Evolutionary conservation across 2,329 filamentous ascomycete species (phyloP).

Genomic region (Sporothrix globosa): DNA sequence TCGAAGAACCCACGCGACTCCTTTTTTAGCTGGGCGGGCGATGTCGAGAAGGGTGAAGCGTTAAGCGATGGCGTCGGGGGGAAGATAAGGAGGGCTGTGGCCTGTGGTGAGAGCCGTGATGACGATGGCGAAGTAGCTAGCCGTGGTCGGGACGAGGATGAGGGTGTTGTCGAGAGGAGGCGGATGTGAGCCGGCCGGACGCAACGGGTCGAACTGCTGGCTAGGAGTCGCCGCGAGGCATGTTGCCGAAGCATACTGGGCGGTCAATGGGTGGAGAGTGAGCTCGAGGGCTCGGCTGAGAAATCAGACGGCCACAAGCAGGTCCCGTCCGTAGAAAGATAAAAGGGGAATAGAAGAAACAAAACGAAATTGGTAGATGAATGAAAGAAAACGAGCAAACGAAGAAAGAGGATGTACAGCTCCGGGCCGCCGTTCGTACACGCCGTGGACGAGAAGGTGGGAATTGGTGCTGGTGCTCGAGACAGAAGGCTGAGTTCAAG

Average conservation of each 20-base stretch:
- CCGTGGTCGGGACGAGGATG: slow-evolving; percentile 16
- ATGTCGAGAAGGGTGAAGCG: slow-evolving; percentile 34
- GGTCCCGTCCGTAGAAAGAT: not conserved
- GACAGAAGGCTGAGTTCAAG: slow-evolving; percentile 17
- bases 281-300: slow-evolving; percentile 28
- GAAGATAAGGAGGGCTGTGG: not conserved
- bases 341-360: not conserved
- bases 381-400: slow-evolving; percentile 4
- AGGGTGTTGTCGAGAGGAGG: slow-evolving; percentile 26
- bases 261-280: not conserved
- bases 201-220: slow-evolving; percentile 18
- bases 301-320: slow-evolving; percentile 16
- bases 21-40: slow-evolving; percentile 34
- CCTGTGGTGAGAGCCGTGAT: slow-evolving; percentile 1
- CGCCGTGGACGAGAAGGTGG: slow-evolving; percentile 3
- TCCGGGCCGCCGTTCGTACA: slow-evolving; percentile 25
- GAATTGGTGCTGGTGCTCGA: slow-evolving; percentile 6
- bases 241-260: slow-evolving; percentile 37
- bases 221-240: slow-evolving; percentile 34
- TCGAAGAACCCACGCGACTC: slow-evolving; percentile 37
- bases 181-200: slow-evolving; percentile 26
- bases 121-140: not conserved
- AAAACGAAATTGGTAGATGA: not conserved
- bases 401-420: slow-evolving; percentile 1
- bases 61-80: not conserved